A percentile compares a stretch with the other conserved stretches of the same genome.
Conservation (phyloP, 2,329 filamentous ascomycete genomes). For the Emergomyces pasteurianus region DNA sequence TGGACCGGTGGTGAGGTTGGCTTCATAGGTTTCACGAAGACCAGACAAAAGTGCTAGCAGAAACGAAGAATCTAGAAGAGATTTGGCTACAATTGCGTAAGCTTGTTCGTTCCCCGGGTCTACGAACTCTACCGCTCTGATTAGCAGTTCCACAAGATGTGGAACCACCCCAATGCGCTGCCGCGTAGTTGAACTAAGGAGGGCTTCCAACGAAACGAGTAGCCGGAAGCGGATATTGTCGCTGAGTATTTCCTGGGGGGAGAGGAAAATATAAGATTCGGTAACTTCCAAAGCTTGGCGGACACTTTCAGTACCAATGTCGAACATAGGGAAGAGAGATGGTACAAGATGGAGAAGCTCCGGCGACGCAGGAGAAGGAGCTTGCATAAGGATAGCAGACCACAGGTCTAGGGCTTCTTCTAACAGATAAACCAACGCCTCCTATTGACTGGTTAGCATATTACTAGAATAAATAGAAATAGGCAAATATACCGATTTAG, state of each 20-base stretch:
- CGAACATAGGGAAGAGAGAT: conserved; percentile 53
- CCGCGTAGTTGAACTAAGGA: conserved; percentile 28
- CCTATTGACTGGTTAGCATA: conserved; percentile 20
- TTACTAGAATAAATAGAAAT: not conserved
- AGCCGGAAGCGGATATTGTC: conserved; percentile 27
- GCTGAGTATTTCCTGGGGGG: conserved; percentile 36
- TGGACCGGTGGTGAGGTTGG: conserved; percentile 72
- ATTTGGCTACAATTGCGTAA: conserved; percentile 51
- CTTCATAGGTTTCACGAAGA: conserved; percentile 56
- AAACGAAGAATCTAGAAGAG: conserved; percentile 53
- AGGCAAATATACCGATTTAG: conserved; percentile 47
- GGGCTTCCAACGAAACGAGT: conserved; percentile 27
- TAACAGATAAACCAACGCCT: conserved; percentile 66
- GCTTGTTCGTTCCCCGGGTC: conserved; percentile 46
- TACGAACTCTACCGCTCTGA: conserved; percentile 50
- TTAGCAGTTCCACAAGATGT: conserved; percentile 49
- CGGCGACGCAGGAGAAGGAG: conserved; percentile 45
- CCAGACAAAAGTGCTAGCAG: conserved; percentile 52
- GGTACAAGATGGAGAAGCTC: conserved; percentile 53
- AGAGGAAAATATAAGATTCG: conserved; percentile 59
- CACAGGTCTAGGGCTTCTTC: conserved; percentile 90
- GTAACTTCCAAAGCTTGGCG: conserved; percentile 51
- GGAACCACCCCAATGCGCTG: conserved; percentile 31
- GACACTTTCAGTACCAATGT: conserved; percentile 53
- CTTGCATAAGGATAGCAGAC: conserved; percentile 60